Conservation (phyloP, 805 yeast genomes). For the Pichia insulana region DNA sequence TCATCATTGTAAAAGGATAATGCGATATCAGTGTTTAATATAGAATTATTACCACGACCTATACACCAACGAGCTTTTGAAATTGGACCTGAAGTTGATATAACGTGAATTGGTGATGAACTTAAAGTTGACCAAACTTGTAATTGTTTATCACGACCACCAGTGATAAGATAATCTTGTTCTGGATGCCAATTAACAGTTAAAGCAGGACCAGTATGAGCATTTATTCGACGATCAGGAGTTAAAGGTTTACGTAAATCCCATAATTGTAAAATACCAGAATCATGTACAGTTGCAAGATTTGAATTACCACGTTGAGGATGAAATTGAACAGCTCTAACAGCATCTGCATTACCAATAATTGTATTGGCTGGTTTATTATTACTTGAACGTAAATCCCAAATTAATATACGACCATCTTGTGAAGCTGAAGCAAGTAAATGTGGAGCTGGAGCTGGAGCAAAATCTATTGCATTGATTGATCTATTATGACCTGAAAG, state of each 20-base stretch:
- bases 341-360: slow-evolving; percentile 63
- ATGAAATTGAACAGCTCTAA: slow-evolving; percentile 45
- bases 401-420: slow-evolving; percentile 67
- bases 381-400: slow-evolving; percentile 54
- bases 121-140: slow-evolving; percentile 58
- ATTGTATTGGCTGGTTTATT: slow-evolving; percentile 43
- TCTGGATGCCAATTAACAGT: slow-evolving; percentile 85
- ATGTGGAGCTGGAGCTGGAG: slow-evolving; percentile 29
- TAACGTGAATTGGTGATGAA: slow-evolving; percentile 56
- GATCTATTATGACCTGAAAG: slow-evolving; percentile 38
- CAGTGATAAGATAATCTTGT: slow-evolving; percentile 72
- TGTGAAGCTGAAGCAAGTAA: slow-evolving; percentile 59
- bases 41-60: slow-evolving; percentile 29
- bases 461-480: slow-evolving; percentile 37
- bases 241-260: slow-evolving; percentile 64
- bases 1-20: slow-evolving; percentile 68
- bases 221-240: slow-evolving; percentile 67
- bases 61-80: slow-evolving; percentile 66
- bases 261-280: slow-evolving; percentile 80
- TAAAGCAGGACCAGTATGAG: slow-evolving; percentile 88
- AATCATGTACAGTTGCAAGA: slow-evolving; percentile 75
- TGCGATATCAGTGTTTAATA: slow-evolving; percentile 60
- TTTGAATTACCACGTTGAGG: slow-evolving; percentile 41
- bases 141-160: slow-evolving; percentile 83
- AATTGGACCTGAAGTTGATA: slow-evolving; percentile 71